Percentiles rank a stretch among this genome's conserved stretches.
Evolutionary conservation across 2,329 filamentous ascomycete genomes (phyloP).

Genomic region (Lasiodiplodia sp.): DNA sequence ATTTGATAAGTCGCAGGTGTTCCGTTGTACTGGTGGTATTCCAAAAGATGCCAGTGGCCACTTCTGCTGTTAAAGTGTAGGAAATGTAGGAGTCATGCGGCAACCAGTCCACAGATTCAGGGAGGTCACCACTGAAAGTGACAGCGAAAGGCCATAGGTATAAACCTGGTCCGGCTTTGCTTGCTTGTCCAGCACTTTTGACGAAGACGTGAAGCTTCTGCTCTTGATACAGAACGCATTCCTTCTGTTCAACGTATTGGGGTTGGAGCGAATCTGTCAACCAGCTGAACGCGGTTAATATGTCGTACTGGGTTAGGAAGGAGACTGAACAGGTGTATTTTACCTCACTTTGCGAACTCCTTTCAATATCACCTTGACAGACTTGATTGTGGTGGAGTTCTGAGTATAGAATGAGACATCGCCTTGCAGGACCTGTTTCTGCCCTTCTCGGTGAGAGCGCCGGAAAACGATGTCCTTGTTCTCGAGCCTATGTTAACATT

Average conservation of each 20-base stretch:
- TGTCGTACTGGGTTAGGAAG: neutral
- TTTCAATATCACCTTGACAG: neutral
- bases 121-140: neutral
- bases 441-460: neutral
- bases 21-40: neutral
- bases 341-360: constrained; percentile 11
- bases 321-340: neutral
- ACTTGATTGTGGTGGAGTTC: neutral
- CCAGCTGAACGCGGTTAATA: neutral
- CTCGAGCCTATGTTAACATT: neutral
- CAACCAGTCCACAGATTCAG: neutral
- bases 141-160: constrained; percentile 9
- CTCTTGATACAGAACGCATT: neutral
- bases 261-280: constrained; percentile 8
- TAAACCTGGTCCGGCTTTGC: neutral
- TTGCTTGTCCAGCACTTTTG: constrained; percentile 1
- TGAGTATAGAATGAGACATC: constrained; percentile 1
- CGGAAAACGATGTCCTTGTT: constrained; percentile 1
- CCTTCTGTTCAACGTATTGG: constrained; percentile 1
- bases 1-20: neutral
- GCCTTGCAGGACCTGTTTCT: constrained; percentile 6
- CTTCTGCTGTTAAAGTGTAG: constrained; percentile 4
- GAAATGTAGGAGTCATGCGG: neutral
- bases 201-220: constrained; percentile 5
- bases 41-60: neutral